phyloP scores from a whole-genome alignment of 1,284 basidiomycete genomes.

The Malassezia slooffiae region DNA sequence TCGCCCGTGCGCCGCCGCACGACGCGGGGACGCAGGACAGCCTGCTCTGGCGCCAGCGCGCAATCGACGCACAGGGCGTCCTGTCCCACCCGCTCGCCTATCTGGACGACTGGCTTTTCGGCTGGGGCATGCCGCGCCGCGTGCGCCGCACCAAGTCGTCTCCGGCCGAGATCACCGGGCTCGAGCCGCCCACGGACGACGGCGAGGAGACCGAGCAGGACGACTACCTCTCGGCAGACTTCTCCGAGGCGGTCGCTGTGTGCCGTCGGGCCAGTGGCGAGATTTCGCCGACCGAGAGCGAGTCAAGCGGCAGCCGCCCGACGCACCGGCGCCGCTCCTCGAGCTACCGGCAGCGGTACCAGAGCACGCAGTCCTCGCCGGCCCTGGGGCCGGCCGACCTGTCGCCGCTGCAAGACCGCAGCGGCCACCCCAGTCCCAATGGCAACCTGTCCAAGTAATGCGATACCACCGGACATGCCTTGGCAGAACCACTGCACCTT shows the following conservation, averaged over 20 bases:
- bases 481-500: too few relatives aligned
- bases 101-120: conserved; percentile 84
- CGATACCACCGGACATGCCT: too few relatives aligned
- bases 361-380: neutral
- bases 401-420: too few relatives aligned
- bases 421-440: too few relatives aligned
- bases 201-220: neutral
- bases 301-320: neutral
- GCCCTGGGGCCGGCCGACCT: too few relatives aligned
- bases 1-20: conserved; percentile 25
- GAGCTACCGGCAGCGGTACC: conserved; percentile 6
- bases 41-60: conserved; percentile 18
- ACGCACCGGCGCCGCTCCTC: conserved; percentile 3
- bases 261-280: conserved; percentile 5
- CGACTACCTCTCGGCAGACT: conserved; percentile 10
- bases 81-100: conserved; percentile 51
- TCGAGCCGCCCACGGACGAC: neutral
- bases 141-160: neutral
- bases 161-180: too few relatives aligned
- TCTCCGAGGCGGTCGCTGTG: conserved; percentile 11
- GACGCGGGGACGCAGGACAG: conserved; percentile 29
- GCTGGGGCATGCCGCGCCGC: conserved; percentile 54
- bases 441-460: too few relatives aligned
- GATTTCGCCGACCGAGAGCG: neutral
- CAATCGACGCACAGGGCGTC: conserved; percentile 17